phyloP scores from a whole-genome alignment of 2,329 filamentous ascomycete genomes.

The Trichocomaceae sp. region DNA sequence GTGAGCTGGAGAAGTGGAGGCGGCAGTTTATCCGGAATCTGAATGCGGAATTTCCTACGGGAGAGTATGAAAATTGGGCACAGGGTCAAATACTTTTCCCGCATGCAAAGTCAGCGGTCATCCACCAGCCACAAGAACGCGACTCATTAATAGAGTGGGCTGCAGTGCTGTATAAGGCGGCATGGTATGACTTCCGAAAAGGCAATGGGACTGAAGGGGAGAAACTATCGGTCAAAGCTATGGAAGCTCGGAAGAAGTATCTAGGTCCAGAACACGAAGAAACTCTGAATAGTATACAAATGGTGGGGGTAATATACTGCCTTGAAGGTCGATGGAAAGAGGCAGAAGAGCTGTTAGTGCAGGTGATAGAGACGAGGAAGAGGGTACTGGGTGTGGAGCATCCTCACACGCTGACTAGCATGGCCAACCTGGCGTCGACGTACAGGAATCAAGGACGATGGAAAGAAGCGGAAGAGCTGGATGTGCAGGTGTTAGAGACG shows the following conservation, averaged over 20 bases:
- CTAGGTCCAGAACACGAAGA: slow-evolving; percentile 15
- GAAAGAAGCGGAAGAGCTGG: no score
- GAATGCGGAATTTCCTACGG: slow-evolving; percentile 16
- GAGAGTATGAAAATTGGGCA: slow-evolving; percentile 22
- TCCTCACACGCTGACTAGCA: no score
- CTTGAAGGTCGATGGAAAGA: slow-evolving; percentile 4
- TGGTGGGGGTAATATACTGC: slow-evolving; percentile 7
- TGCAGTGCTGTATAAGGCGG: background rate
- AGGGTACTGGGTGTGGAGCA: no score
- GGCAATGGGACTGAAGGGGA: slow-evolving; percentile 19
- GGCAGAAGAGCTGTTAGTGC: slow-evolving; percentile 7
- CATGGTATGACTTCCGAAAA: background rate
- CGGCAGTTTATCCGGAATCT: slow-evolving; percentile 20
- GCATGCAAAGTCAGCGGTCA: slow-evolving; percentile 18
- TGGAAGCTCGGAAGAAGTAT: slow-evolving; percentile 13
- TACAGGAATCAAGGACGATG: no score
- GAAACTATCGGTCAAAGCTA: slow-evolving; percentile 14
- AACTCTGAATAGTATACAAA: slow-evolving; percentile 38
- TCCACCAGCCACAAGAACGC: slow-evolving; percentile 11
- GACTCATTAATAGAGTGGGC: background rate
- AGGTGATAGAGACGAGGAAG: no score
- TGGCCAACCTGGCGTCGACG: no score
- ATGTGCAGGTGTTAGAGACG: no score
- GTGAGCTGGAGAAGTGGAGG: slow-evolving; percentile 22
- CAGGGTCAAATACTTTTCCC: slow-evolving; percentile 21